Evolutionary conservation across 2,329 filamentous ascomycete species (phyloP), one percentile per base, ranked within the genome.

Genomic region (Arachnomyces sp.): DNA sequence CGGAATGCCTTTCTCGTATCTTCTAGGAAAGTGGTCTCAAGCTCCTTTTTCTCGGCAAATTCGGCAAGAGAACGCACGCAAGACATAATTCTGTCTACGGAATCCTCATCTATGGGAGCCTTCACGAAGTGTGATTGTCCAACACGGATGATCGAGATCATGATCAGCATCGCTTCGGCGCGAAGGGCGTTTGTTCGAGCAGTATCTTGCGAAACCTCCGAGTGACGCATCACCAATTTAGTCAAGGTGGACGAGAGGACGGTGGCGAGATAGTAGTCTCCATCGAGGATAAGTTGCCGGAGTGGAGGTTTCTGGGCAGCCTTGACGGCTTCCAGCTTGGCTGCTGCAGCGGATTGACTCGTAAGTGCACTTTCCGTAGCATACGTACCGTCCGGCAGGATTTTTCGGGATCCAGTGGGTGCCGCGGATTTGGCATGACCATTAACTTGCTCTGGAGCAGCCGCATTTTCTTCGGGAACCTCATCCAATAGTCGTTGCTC

Each of bases 101-200:
- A 95, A 61, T 98, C 92, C 62, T 98, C 92, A 47, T 98, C 92
- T 49, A 98, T 96, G 2, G 88, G 86, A 1, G 87, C 84, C 71
- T 96, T 96, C 58, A 94, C 92, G 52, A 98, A 98, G 49, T 95
- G 87, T n/a, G 90, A 96, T 66, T 98, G 92, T 31, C 92, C 92
- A 45, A 95, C 92, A 36, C 92, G 88, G 51, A 98, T 87, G 52
- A 98, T 93, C 4, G 92, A 96, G 53, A 98, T 95, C 89, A 96
- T 95, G 60, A 98, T 96, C 39, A 98, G 76, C 92, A 98, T 98
- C 33, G 92, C 92, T 65, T 98, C 92, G 3, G 92, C 92, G 36
- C 87, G 84, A 17, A 98, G 76, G 21, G 90, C 89, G 54, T 98
- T 98, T 21, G 90, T 96, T 30, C 92, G 83, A 32, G 86, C 85